Conservation (phyloP, 345 rosid species). For the Mangifera indica region DNA sequence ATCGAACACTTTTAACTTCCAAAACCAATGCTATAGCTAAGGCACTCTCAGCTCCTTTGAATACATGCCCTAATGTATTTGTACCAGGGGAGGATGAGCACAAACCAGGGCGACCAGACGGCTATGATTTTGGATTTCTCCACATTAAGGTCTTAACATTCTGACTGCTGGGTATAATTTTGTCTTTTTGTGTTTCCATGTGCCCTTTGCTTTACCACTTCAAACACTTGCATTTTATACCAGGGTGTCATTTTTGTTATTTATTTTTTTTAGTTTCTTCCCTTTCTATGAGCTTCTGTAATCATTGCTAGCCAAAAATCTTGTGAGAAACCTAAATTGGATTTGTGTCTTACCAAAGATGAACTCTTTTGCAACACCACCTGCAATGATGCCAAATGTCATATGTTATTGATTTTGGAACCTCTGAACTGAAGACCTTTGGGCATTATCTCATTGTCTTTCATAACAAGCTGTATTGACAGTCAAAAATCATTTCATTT, state of each 20-base stretch:
- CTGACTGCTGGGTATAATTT: neutral
- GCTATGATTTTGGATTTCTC: conserved; percentile 93
- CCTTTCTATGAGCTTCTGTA: neutral
- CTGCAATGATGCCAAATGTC: neutral
- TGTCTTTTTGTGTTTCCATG: conserved; percentile 2
- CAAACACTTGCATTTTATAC: neutral
- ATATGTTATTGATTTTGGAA: neutral
- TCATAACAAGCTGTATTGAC: conserved; percentile 1
- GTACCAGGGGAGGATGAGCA: conserved; percentile 86
- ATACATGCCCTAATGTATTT: conserved; percentile 61
- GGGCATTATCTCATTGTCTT: neutral
- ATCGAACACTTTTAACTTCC: conserved; percentile 81
- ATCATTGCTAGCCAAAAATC: neutral
- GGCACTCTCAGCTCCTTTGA: conserved; percentile 75
- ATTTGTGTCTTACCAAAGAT: neutral
- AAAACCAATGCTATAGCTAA: conserved; percentile 75
- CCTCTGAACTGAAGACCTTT: neutral
- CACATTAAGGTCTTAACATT: conserved; percentile 71
- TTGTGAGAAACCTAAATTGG: neutral
- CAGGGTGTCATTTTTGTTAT: neutral
- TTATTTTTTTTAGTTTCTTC: neutral
- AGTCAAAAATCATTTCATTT: neutral
- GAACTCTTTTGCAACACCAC: neutral
- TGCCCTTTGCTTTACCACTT: neutral
- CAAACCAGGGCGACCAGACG: conserved; percentile 68